Conservation (phyloP, 805 yeast genomes). For the Candida golubevii region DNA sequence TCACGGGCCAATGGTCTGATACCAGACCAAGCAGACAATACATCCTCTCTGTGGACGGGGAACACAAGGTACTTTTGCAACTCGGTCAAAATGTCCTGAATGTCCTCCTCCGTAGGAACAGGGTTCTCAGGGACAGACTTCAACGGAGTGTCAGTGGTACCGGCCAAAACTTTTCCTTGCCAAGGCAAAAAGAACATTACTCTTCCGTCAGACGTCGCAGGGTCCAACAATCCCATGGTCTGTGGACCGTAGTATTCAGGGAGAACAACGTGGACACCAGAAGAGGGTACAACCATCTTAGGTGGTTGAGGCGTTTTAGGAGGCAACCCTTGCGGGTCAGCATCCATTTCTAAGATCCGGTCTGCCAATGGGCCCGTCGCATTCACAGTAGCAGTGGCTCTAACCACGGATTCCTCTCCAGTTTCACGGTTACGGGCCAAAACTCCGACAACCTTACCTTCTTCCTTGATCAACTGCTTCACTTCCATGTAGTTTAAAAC, state of each 20-base stretch:
- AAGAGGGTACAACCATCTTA: slow-evolving; percentile 87
- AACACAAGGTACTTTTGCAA: slow-evolving; percentile 85
- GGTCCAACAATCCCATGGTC: slow-evolving; percentile 85
- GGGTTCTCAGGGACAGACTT: slow-evolving; percentile 70
- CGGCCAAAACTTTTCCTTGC: slow-evolving; percentile 96
- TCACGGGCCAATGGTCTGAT: slow-evolving; percentile 91
- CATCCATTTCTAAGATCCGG: slow-evolving; percentile 79
- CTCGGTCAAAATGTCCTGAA: slow-evolving; percentile 80
- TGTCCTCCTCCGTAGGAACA: slow-evolving; percentile 82
- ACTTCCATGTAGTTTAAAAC: slow-evolving; percentile 85
- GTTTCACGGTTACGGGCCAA: slow-evolving; percentile 69
- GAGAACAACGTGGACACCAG: slow-evolving; percentile 88
- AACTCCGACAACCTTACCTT: slow-evolving; percentile 68
- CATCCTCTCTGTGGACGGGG: slow-evolving; percentile 87
- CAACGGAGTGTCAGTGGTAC: slow-evolving; percentile 91
- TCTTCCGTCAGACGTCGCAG: slow-evolving; percentile 90
- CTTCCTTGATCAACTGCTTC: slow-evolving; percentile 63
- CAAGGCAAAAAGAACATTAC: slow-evolving; percentile 96
- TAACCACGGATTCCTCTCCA: slow-evolving; percentile 55
- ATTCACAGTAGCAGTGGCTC: slow-evolving; percentile 73
- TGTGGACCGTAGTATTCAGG: slow-evolving; percentile 91
- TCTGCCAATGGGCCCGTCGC: slow-evolving; percentile 96
- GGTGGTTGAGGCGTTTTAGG: slow-evolving; percentile 50
- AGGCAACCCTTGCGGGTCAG: slow-evolving; percentile 60
- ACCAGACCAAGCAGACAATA: slow-evolving; percentile 94